phyloP scores from a whole-genome alignment of 768 basidiomycete genomes.

The Russula earlei region DNA sequence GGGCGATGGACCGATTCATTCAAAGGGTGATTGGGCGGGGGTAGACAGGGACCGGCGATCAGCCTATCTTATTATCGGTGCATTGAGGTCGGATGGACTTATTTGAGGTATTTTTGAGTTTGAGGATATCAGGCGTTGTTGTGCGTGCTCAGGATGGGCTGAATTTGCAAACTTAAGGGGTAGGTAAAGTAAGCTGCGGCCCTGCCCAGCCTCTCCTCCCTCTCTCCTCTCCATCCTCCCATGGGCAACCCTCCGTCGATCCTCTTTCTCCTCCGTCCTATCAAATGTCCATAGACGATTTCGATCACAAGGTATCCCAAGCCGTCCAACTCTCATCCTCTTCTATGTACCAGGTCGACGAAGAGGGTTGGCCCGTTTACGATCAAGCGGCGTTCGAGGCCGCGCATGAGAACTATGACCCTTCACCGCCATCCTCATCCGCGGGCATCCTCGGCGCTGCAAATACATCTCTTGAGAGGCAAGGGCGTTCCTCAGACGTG shows the following conservation, averaged over 20 bases:
- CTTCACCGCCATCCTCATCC: conserved; percentile 6
- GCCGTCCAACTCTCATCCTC: conserved; percentile 4
- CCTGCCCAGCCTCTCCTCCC: neutral
- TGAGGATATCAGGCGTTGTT: no score
- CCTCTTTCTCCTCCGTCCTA: conserved; percentile 14
- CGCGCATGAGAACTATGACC: neutral
- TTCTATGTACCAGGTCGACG: neutral
- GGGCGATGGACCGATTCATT: conserved; percentile 40
- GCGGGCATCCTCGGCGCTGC: neutral
- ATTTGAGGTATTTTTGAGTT: no score
- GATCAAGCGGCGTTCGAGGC: conserved; percentile 12
- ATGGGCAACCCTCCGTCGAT: neutral
- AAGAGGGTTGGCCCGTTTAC: conserved; percentile 14
- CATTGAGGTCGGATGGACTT: conserved; percentile 62
- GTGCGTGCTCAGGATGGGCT: no score
- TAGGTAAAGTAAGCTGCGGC: neutral
- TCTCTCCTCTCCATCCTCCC: neutral
- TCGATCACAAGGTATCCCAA: conserved; percentile 11
- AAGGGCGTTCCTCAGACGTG: neutral
- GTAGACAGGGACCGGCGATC: conserved; percentile 72
- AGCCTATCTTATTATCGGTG: conserved; percentile 72
- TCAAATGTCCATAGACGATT: conserved; percentile 10
- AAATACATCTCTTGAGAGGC: neutral
- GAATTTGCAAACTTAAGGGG: neutral
- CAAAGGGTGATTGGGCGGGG: conserved; percentile 64